A percentile compares a stretch with the other conserved stretches of the same genome.
Evolutionary conservation across 2,329 filamentous ascomycete species (phyloP).

Genomic region (Pseudocercospora vitis): DNA sequence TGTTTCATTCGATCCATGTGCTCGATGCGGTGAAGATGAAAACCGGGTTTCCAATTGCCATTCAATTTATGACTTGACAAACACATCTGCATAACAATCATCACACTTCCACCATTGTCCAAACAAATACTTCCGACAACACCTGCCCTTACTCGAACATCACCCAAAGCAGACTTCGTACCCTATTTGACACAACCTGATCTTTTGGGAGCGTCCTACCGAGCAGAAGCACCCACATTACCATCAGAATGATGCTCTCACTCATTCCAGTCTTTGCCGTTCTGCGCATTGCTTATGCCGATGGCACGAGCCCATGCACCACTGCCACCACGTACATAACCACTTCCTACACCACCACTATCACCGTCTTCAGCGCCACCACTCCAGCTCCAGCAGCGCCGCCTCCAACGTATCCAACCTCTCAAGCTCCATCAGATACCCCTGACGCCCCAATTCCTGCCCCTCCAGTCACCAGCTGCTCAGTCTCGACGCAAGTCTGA

Average conservation of each 20-base stretch:
- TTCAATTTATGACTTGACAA: background rate
- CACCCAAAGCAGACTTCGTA: background rate
- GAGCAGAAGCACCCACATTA: conserved; percentile 1
- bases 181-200: background rate
- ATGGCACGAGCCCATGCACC: conserved; percentile 3
- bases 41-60: conserved; percentile 1
- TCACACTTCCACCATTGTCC: conserved; percentile 1
- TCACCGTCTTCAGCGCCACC: conserved; percentile 4
- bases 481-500: conserved; percentile 11
- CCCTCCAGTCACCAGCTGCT: conserved; percentile 8
- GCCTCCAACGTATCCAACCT: conserved; percentile 5
- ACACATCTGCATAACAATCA: conserved; percentile 7
- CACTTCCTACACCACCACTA: conserved; percentile 9
- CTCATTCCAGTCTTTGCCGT: conserved; percentile 5
- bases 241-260: background rate
- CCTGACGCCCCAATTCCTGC: background rate
- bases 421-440: background rate
- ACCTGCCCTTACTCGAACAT: background rate
- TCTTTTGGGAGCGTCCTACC: background rate
- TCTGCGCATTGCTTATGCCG: conserved; percentile 8
- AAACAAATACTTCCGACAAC: conserved; percentile 1
- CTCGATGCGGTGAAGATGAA: background rate
- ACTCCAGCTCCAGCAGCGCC: conserved; percentile 3
- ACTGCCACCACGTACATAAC: conserved; percentile 11
- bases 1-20: conserved; percentile 3